Conservation (phyloP, 2,329 filamentous ascomycete species). For the Dothideomycetidae sp. region DNA sequence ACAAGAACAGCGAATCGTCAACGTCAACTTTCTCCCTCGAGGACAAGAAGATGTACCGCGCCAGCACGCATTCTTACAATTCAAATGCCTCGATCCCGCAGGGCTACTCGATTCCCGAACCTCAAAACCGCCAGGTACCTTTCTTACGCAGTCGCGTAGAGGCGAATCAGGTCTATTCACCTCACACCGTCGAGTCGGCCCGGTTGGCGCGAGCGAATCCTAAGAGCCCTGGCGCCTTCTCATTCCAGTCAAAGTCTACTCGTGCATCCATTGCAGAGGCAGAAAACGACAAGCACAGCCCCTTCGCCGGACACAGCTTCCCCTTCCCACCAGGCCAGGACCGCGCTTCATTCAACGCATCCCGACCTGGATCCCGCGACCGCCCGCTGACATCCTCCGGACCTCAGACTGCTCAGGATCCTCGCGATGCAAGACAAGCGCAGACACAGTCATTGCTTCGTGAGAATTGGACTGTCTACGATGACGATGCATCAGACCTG, state of each 20-base stretch:
- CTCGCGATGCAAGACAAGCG: conserved; percentile 14
- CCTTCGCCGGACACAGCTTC: conserved; percentile 9
- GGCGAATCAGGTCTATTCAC: conserved; percentile 39
- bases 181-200: conserved; percentile 36
- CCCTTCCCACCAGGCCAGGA: conserved; percentile 11
- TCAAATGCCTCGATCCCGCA: conserved; percentile 25
- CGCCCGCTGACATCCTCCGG: conserved; percentile 2
- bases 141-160: conserved; percentile 67
- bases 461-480: conserved; percentile 35
- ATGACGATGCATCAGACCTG: conserved; percentile 16
- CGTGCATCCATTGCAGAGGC: conserved; percentile 20
- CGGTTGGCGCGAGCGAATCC: conserved; percentile 36
- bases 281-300: conserved; percentile 6
- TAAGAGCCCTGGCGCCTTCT: conserved; percentile 11
- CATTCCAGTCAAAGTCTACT: conserved; percentile 21
- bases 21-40: conserved; percentile 35
- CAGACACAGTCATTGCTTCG: conserved; percentile 26
- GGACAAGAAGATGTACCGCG: conserved; percentile 44
- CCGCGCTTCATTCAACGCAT: conserved; percentile 4
- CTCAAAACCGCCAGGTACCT: conserved; percentile 42
- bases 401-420: conserved; percentile 12
- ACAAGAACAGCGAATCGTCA: conserved; percentile 47
- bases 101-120: conserved; percentile 28
- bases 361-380: conserved; percentile 6
- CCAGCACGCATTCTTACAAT: conserved; percentile 29